phyloP scores from a whole-genome alignment of 192 early-diverging fungal species.

The Jimgerdemannia lactiflua region DNA sequence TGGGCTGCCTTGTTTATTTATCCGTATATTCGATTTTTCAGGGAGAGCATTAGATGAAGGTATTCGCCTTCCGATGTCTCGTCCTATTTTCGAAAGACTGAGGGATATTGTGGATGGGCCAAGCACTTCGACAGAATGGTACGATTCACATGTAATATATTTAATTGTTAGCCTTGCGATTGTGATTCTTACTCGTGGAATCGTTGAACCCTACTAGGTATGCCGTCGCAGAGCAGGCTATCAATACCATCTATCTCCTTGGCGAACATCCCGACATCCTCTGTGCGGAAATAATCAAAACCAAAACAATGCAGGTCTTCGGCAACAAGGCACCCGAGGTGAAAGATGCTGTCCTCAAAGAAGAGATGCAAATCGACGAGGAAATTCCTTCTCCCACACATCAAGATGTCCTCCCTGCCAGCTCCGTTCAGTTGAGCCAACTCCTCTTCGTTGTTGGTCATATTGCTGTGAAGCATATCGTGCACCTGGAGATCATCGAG shows the following conservation, averaged over 20 bases:
- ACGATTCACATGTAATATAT: slow-evolving; percentile 3
- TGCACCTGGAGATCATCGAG: slow-evolving; percentile 93
- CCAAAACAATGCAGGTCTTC: slow-evolving; percentile 65
- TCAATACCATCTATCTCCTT: slow-evolving; percentile 90
- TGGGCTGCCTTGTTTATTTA: not conserved
- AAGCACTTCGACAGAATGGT: slow-evolving; percentile 51
- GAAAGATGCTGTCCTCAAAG: not conserved
- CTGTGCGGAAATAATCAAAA: slow-evolving; percentile 74
- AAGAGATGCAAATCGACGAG: slow-evolving; percentile 18
- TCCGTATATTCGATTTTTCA: not conserved
- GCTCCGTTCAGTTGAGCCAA: slow-evolving; percentile 79
- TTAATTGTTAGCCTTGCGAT: not conserved
- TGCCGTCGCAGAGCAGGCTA: slow-evolving; percentile 86
- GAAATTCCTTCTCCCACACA: slow-evolving; percentile 14
- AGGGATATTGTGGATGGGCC: slow-evolving; percentile 44
- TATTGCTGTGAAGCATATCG: slow-evolving; percentile 95
- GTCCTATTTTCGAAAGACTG: slow-evolving; percentile 53
- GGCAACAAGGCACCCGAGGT: slow-evolving; percentile 12
- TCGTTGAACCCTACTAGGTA: slow-evolving; percentile 64
- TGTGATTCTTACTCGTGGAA: not conserved
- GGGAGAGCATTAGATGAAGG: slow-evolving; percentile 31
- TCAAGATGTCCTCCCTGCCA: slow-evolving; percentile 13
- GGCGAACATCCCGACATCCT: slow-evolving; percentile 88
- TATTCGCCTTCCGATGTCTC: slow-evolving; percentile 48
- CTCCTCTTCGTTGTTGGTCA: slow-evolving; percentile 94